Conservation (phyloP, 129 eudicot species). For the Rutidosis leptorrhynchoides region DNA sequence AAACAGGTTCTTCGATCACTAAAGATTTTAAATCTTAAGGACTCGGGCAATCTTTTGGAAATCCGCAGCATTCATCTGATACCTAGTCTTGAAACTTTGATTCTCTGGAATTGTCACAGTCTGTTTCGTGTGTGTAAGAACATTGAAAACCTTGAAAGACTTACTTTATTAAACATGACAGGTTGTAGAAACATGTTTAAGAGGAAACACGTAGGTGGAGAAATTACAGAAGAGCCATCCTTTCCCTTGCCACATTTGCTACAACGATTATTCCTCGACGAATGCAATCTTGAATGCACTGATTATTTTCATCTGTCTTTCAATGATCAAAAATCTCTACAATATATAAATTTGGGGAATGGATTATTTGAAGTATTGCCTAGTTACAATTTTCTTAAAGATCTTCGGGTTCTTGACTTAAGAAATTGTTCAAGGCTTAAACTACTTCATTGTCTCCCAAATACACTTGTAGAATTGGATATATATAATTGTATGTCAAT, state of each 20-base stretch:
- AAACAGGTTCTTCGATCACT: constrained; percentile 22
- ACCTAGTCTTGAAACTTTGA: constrained; percentile 30
- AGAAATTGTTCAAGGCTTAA: constrained; percentile 11
- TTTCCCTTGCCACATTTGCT: constrained; percentile 23
- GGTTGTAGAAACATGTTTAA: constrained; percentile 22
- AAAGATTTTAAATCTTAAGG: constrained; percentile 28
- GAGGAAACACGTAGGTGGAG: background rate
- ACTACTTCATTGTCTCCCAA: constrained; percentile 16
- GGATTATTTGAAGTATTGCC: constrained; percentile 15
- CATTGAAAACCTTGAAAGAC: constrained; percentile 10
- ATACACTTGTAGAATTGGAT: constrained; percentile 31
- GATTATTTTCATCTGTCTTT: constrained; percentile 21
- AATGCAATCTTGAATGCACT: constrained; percentile 12
- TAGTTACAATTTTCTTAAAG: constrained; percentile 9
- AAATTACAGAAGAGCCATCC: background rate
- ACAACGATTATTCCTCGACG: constrained; percentile 17
- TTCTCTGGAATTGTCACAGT: constrained; percentile 30
- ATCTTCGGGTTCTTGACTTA: constrained; percentile 29
- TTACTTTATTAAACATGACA: constrained; percentile 18
- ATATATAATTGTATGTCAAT: constrained; percentile 5
- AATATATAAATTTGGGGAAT: constrained; percentile 25
- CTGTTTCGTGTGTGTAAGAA: constrained; percentile 7
- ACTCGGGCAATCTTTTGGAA: constrained; percentile 13
- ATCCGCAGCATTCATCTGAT: constrained; percentile 1
- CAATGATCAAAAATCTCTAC: background rate